Base-by-base conservation (phyloP, 2,329 filamentous ascomycete genomes). In the Ramularia collo-cygni region DNA sequence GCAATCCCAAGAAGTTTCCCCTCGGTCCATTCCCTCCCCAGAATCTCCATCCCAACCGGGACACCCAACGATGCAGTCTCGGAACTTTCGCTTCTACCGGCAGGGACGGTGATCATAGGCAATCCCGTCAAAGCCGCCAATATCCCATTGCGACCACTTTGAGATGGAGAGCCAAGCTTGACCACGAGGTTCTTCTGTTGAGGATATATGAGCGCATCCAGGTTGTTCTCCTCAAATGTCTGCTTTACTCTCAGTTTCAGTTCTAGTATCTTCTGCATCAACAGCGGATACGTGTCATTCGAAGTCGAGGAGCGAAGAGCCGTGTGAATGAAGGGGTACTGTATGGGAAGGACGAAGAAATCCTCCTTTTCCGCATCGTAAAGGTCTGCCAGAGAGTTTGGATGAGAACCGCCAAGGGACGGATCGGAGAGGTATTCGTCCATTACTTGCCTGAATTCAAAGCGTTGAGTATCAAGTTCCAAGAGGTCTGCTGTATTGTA, bases 111-210 rank as follows among this genome's bases (percentile, higher is more conserved):
- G 4, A 77, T 64, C 4, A 75, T 73, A 8, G 74, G 73, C 4
- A 56, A 63, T 1, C 73, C 73, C 1, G 72, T 75, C 38, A 76
- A 52, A 1, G 74, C 72, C 2, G 72, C 74, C 2, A 76, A 52
- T 33, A 76, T 72, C 2, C 74, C 74, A 47, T 77, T 83, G 2
- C 79, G 65, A 1, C 77, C 77, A n/a, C 63, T 63, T 59, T 83
- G 79, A 0, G 68, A 72, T 0, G 71, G 64, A 1, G 70, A 68
- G 3, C 76, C 77, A 16, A 80, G 58, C 32, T 70, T 69, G 2
- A 80, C 76, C 4, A 79, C 75, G 1, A 82, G 68, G 38, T 79
- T 79, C 53, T 71, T 72, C 52, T 83, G 79, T 54, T 82, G 72
- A 0, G 79, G 78, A 57, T 82, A 83, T 50, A 81, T 70, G 26